A percentile compares a stretch with the other conserved stretches of the same genome.
These are phyloP conservation scores for Ceratobasidium sp. DNA, from an alignment of 1,284 basidiomycete genomes.

Conservation along the genomic window DNA sequence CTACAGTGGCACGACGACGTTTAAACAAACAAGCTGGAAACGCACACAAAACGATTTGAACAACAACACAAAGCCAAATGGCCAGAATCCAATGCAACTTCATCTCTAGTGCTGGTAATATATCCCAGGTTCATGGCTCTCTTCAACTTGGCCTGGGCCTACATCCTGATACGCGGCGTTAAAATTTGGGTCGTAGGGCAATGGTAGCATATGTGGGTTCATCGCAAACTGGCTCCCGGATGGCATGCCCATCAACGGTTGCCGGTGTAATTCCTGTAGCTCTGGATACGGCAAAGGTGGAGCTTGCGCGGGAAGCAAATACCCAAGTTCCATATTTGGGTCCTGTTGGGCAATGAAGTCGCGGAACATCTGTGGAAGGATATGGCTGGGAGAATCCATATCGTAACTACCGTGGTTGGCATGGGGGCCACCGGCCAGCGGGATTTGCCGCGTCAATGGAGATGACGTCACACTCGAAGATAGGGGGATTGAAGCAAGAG, in stretches of 20 bases:
- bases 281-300: slow-evolving; percentile 24
- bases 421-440: not conserved
- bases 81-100: not conserved
- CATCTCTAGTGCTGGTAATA: slow-evolving; percentile 1
- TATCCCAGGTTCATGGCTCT: not conserved
- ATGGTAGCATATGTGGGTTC: slow-evolving; percentile 36
- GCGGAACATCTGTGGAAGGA: slow-evolving; percentile 20
- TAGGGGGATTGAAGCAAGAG: not conserved
- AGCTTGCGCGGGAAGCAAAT: not conserved
- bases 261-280: slow-evolving; percentile 33
- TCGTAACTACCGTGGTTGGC: not conserved
- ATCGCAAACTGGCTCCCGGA: slow-evolving; percentile 20
- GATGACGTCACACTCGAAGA: not conserved
- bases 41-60: not conserved
- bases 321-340: slow-evolving; percentile 14
- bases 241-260: slow-evolving; percentile 42
- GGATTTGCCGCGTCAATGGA: not conserved
- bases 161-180: slow-evolving; percentile 11
- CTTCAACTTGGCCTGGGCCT: not conserved
- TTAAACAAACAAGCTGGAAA: not conserved
- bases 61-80: not conserved
- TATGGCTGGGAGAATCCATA: slow-evolving; percentile 7
- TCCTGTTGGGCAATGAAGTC: slow-evolving; percentile 37
- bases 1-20: too few species aligned
- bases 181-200: slow-evolving; percentile 42